Base-by-base conservation (phyloP, 2,329 filamentous ascomycete species). In the Phialophora verrucosa region DNA sequence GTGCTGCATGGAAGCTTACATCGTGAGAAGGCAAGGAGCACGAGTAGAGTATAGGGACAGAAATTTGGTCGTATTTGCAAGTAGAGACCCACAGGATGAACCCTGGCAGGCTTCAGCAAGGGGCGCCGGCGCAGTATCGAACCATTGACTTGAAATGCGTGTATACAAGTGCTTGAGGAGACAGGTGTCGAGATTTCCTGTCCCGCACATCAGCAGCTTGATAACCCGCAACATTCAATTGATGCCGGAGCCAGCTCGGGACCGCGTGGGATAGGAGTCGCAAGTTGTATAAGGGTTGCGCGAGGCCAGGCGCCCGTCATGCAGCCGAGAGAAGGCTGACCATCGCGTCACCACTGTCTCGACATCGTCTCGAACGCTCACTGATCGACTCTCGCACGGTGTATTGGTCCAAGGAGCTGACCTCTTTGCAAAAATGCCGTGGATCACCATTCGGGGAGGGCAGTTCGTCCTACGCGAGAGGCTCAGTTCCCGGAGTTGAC, bases 381-480 rank as follows among this genome's bases (percentile, higher is more conserved):
- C 17, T n/a, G 5, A 8, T 20, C 38, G 38, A 42, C 14, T n/a
- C n/a, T 42, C 38, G 38, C 38, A 42, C 38, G 5, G 38, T 2
- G 17, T n/a, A n/a, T 42, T 42, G 14, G 38, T 17, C 38, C 38
- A 42, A n/a, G 6, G 6, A 7, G 38, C 38, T 44, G 14, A 42
- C 17, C 4, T 44, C 20, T 29, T 23, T 17, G 20, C 25, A 51
- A 11, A 14, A 23, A 8, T 6, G 23, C 49, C 25, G 20, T 4
- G 25, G 8, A 51, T 51, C 8, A 51, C 49, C 49, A 27, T 27
- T 29, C 20, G 25, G 10, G 12, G 2, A 17, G 4, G 23, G 49
- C 49, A 51, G 49, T 51, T 51, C 49, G 49, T 51, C 20, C 20
- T 27, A 29, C 20, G 23, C 49, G 20, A 27, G 49, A 29, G 54